Percentiles rank a stretch among this genome's conserved stretches.
Evolutionary conservation across 331 rosid species (phyloP).

Genomic region (Stylosanthes scabra): DNA sequence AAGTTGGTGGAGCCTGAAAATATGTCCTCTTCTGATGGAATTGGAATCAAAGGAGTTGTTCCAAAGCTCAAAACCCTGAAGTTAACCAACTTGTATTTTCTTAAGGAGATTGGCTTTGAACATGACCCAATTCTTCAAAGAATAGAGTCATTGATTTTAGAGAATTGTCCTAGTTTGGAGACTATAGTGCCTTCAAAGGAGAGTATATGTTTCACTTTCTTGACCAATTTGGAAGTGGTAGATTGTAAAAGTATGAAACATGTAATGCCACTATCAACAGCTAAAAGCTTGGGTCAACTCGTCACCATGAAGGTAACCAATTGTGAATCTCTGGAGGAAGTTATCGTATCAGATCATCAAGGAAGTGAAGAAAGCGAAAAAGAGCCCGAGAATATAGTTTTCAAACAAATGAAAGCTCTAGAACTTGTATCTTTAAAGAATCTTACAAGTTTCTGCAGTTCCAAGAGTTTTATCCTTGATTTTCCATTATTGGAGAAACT

Average conservation of each 20-base stretch:
- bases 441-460: conserved; percentile 27
- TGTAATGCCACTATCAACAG: conserved; percentile 24
- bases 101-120: conserved; percentile 28
- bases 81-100: neutral
- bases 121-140: conserved; percentile 7
- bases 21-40: neutral
- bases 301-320: conserved; percentile 7
- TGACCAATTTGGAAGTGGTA: conserved; percentile 35
- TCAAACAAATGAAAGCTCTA: conserved; percentile 16
- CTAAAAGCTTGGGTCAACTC: conserved; percentile 40
- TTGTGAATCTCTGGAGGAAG: conserved; percentile 7
- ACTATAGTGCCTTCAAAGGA: neutral
- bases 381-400: conserved; percentile 13
- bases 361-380: neutral
- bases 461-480: neutral
- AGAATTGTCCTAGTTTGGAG: neutral
- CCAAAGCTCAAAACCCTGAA: conserved; percentile 31
- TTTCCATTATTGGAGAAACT: conserved; percentile 34
- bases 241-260: neutral
- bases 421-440: conserved; percentile 27
- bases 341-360: conserved; percentile 11
- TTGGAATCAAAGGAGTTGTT: conserved; percentile 28
- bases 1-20: neutral
- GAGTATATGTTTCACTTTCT: conserved; percentile 9
- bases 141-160: conserved; percentile 17